Evolutionary conservation across 495 filamentous ascomycete species (phyloP), one percentile per base, ranked within the genome.

Genomic region (Penicillium taxi): DNA sequence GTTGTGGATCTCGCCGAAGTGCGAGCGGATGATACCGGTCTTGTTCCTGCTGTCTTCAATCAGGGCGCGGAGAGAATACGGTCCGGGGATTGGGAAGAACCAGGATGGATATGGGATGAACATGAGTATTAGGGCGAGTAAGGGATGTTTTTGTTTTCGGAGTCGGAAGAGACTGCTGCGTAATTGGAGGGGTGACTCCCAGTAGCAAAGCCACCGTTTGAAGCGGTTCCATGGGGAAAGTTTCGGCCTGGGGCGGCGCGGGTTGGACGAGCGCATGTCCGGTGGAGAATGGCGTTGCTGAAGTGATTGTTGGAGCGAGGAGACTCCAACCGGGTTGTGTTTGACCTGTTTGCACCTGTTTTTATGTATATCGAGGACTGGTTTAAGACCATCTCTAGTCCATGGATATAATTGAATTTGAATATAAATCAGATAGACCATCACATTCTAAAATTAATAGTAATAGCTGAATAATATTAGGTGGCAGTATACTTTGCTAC

Each of bases 91-190:
- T 4, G 25, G 41, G 15, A 59, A 52, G 4, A 30, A 37, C 58
- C 53, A 62, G 16, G 48, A 38, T 21, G 53, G 58, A 9, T 41
- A 48, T 12, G 53, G 51, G 1, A 55, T 31, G 13, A 55, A 43
- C 22, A 59, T 8, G 13, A 45, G 45, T 11, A 59, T 29, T 5
- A 59, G 44, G 2, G 55, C 37, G 11, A 53, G 41, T 1, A 51
- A 32, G 9, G 55, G 55, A 14, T 53, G 24, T 17, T 52, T 42
- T n/a, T 45, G 36, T 15, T 55, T 39, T 9, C 33, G 38, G 1
- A 61, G 48, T 7, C 55, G 55, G 4, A 25, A 32, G 26, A 55
- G 41, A 17, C 41, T 63, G 16, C 39, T 13, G 4, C 56, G 48
- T 3, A 63, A 22, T 9, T 35, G 39, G 26, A 63, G 50, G 4